Evolutionary conservation across 805 yeast species (phyloP), one percentile per base, ranked within the genome.

Genomic region (Brettanomyces custersianus): DNA sequence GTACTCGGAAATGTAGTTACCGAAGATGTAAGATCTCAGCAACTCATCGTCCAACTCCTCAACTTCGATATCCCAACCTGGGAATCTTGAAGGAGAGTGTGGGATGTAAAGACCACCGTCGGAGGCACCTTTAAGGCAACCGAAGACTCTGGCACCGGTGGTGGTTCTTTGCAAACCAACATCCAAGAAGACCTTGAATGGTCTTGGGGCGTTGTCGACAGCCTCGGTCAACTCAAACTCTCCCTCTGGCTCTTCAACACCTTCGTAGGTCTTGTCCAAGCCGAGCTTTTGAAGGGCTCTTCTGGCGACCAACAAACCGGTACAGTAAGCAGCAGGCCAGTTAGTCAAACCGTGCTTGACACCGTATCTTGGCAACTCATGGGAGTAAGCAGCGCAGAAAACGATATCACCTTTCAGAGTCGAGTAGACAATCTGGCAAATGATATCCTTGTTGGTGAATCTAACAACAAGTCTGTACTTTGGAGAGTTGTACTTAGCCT

Each of bases 301-400:
- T 81, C 98, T 88, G 72, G 98, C 98, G 64, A 92, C 80, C 66
- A 92, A 77, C 55, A 92, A 76, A 80, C 98, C 98, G 59, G 85
- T 83, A 61, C 97, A 96, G 77, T 92, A 92, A 67, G 96, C 97
- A 66, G 98, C 97, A 47, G 98, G 74, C 98, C 98, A 92, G 94
- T 92, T 92, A 67, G 98, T 90, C 68, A 92, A 80, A 82, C 98
- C 98, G 72, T 85, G 95, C 64, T 74, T 75, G 63, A 92, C 86
- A 65, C 98, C 98, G 79, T 85, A 92, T 64, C 72, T 77, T 75
- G 97, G 97, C 63, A 92, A 80, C 77, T 92, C 98, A 62, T 92
- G 97, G 51, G 98, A 76, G 80, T 92, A 92, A 65, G 98, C 98
- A 66, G 97, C 90, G 54, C 95, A 75, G 63, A 92, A 75, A 45